phyloP scores from a whole-genome alignment of 148 eudicot genomes.

The Salicornia ramosissima region DNA sequence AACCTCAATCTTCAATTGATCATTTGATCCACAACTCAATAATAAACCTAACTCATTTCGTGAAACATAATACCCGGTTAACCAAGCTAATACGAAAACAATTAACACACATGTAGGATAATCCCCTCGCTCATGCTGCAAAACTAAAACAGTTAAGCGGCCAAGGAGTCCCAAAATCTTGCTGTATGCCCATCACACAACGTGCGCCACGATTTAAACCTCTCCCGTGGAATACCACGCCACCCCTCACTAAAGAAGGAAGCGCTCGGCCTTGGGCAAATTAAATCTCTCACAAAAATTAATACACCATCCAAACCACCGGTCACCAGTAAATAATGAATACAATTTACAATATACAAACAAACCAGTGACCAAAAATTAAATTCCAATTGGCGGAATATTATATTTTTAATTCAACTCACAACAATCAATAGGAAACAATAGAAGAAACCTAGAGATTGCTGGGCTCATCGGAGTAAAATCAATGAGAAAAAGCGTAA shows the following conservation, averaged over 20 bases:
- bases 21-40: too few relatives aligned
- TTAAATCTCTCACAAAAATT: neutral
- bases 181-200: conserved; percentile 33
- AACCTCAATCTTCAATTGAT: too few relatives aligned
- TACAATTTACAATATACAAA: too few relatives aligned
- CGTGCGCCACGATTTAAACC: conserved; percentile 39
- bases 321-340: too few relatives aligned
- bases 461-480: neutral
- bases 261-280: conserved; percentile 45
- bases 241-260: conserved; percentile 45
- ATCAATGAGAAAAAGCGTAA: neutral
- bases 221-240: conserved; percentile 50
- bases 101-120: conserved; percentile 25
- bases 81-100: neutral
- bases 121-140: conserved; percentile 30
- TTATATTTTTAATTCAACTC: neutral
- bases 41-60: too few relatives aligned
- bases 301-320: neutral
- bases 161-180: conserved; percentile 19
- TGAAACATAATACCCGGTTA: too few relatives aligned
- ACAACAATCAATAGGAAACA: neutral
- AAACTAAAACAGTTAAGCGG: conserved; percentile 26
- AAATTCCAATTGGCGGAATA: neutral
- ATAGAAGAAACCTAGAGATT: neutral
- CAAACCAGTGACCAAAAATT: neutral